Percentiles rank a stretch among this genome's conserved stretches.
These are phyloP conservation scores for baker's yeast (Saccharomyces cerevisiae) DNA, from an alignment of 805 yeast species.

Conservation along the genomic window DNA sequence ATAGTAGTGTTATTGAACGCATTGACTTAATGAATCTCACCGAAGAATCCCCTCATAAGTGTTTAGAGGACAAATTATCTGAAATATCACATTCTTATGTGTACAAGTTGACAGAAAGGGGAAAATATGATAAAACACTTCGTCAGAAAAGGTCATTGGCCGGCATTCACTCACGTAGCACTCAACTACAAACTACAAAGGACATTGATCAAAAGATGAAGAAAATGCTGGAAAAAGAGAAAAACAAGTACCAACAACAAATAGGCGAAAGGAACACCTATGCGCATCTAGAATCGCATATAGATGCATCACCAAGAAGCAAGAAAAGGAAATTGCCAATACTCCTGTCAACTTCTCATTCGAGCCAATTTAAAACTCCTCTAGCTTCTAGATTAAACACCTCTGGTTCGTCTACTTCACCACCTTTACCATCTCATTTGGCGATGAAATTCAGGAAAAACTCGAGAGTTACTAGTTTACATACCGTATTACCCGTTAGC, in stretches of 20 bases:
- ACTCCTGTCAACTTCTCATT: conserved; percentile 19
- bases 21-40: conserved; percentile 25
- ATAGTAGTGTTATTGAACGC: conserved; percentile 22
- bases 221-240: conserved; percentile 21
- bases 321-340: conserved; percentile 27
- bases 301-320: conserved; percentile 24
- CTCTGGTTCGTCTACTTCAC: conserved; percentile 10
- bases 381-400: conserved; percentile 7
- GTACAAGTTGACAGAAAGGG: conserved; percentile 30
- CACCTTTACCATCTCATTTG: conserved; percentile 25
- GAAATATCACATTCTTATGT: conserved; percentile 17
- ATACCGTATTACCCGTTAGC: conserved; percentile 7
- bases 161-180: conserved; percentile 8
- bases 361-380: conserved; percentile 24
- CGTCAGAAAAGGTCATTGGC: conserved; percentile 13
- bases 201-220: conserved; percentile 25
- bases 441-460: conserved; percentile 17
- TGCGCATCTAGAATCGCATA: conserved; percentile 23
- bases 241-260: conserved; percentile 8
- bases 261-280: conserved; percentile 20
- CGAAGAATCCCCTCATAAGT: conserved; percentile 25
- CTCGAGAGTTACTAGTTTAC: conserved; percentile 6
- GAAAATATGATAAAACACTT: conserved; percentile 21
- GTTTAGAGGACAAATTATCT: conserved; percentile 25
- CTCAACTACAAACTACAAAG: conserved; percentile 5